Evolutionary conservation across 78 protist genomes (phyloP).

Genomic region (Emiliania huxleyi): DNA sequence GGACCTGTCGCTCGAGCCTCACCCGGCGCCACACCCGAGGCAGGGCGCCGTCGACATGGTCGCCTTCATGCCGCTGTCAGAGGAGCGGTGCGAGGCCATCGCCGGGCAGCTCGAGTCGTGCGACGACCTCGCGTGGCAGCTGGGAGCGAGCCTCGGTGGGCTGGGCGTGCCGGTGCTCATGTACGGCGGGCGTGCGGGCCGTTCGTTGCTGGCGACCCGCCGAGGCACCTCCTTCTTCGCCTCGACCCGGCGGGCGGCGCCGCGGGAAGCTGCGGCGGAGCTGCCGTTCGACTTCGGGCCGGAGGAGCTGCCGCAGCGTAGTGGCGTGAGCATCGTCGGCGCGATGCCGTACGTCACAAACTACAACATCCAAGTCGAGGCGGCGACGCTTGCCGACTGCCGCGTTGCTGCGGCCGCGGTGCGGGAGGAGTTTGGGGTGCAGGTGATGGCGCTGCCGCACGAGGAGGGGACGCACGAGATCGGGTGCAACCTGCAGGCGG

Average conservation of each 20-base stretch:
- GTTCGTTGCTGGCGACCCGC: background rate
- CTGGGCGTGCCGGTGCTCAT: background rate
- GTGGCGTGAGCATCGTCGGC: background rate
- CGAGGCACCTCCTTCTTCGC: background rate
- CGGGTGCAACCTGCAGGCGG: constrained; percentile 7
- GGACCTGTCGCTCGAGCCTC: background rate
- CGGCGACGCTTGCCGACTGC: background rate
- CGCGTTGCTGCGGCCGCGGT: background rate
- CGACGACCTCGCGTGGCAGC: background rate
- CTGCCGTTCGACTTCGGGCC: background rate
- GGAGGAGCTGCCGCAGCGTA: background rate
- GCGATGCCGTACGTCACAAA: background rate
- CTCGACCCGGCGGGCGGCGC: background rate
- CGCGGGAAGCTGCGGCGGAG: background rate
- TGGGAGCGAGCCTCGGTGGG: background rate
- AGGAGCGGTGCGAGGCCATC: background rate
- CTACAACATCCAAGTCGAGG: background rate
- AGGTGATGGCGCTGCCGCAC: constrained; percentile 3
- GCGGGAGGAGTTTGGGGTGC: background rate
- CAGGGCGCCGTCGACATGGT: background rate
- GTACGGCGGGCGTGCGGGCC: background rate
- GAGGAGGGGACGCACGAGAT: background rate
- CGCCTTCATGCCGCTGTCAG: constrained; percentile 2
- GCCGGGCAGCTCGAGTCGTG: background rate
- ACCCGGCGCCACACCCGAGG: background rate